Evolutionary conservation across 352 stramenopile species (phyloP).

Genomic region (Phytophthora megakarya): DNA sequence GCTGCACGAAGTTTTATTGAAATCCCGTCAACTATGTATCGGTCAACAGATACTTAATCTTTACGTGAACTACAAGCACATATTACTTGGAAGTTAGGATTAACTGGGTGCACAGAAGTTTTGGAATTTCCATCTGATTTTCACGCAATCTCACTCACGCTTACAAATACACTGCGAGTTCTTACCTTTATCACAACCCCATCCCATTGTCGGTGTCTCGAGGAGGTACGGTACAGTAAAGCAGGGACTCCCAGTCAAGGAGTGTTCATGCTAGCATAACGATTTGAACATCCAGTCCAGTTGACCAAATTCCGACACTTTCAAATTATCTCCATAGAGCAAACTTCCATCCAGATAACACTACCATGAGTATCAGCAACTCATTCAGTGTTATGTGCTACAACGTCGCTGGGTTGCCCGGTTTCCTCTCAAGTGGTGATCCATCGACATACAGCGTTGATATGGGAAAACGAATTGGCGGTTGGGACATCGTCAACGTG

Average conservation of each 20-base stretch:
- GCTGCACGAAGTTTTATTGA: no score
- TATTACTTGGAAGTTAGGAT: no score
- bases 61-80: no score
- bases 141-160: no score
- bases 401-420: constrained; percentile 55
- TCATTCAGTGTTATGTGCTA: constrained; percentile 49
- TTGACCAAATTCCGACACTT: no score
- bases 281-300: no score
- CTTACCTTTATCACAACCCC: neutral
- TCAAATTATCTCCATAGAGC: neutral
- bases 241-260: no score
- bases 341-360: neutral
- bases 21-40: no score
- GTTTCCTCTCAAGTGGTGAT: constrained; percentile 51
- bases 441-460: constrained; percentile 45
- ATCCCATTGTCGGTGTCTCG: neutral
- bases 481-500: constrained; percentile 47
- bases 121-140: no score
- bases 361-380: neutral
- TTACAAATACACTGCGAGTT: no score
- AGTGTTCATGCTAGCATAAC: neutral
- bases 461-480: constrained; percentile 50
- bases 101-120: no score
- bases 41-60: no score
- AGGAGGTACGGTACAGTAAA: neutral